phyloP scores from a whole-genome alignment of 148 eudicot species.

The Vaccinium vitisidaea region DNA sequence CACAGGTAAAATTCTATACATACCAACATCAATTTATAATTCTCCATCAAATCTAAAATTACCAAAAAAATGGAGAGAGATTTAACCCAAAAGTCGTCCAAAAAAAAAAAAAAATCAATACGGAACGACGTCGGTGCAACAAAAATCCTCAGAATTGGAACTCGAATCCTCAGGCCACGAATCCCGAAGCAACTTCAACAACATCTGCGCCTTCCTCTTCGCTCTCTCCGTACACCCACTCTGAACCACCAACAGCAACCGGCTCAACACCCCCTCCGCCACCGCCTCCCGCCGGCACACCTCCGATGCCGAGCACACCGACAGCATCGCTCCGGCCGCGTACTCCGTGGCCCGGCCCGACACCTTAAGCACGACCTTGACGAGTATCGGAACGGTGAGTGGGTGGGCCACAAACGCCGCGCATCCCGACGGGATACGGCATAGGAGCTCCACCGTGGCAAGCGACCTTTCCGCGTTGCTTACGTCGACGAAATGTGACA shows the following conservation, averaged over 20 bases:
- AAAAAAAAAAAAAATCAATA: constrained; percentile 28
- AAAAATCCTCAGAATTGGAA: constrained; percentile 54
- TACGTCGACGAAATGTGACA: constrained; percentile 66
- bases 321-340: constrained; percentile 72
- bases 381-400: constrained; percentile 61
- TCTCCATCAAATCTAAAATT: background rate
- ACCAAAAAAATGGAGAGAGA: constrained; percentile 5
- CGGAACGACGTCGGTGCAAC: constrained; percentile 61
- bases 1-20: background rate
- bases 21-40: background rate
- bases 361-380: constrained; percentile 52
- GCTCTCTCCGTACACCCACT: constrained; percentile 84
- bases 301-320: constrained; percentile 69
- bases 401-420: constrained; percentile 63
- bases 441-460: constrained; percentile 74
- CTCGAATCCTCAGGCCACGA: constrained; percentile 75
- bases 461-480: constrained; percentile 79
- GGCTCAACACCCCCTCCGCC: constrained; percentile 74
- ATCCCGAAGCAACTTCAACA: constrained; percentile 67
- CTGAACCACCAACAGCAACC: constrained; percentile 67
- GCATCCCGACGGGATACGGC: constrained; percentile 68
- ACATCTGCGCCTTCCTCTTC: constrained; percentile 73
- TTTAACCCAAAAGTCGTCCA: too few relatives aligned
- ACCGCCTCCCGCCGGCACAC: constrained; percentile 60
- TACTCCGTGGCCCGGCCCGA: constrained; percentile 87